phyloP scores from a whole-genome alignment of 2,329 filamentous ascomycete genomes.

The Fusarium tricinctum region DNA sequence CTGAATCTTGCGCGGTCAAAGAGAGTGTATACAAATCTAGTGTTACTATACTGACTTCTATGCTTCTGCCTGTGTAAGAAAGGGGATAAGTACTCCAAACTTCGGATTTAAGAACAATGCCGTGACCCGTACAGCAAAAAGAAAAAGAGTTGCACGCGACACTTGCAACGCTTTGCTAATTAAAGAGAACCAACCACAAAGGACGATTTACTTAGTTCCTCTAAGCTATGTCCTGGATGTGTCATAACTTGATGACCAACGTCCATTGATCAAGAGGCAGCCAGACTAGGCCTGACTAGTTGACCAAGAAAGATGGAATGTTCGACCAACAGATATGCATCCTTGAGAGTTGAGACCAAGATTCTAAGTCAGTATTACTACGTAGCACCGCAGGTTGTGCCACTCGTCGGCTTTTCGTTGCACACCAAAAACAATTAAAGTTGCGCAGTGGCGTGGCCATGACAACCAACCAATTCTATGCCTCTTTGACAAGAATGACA shows the following conservation, averaged over 20 bases:
- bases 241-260: conserved; percentile 20
- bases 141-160: conserved; percentile 28
- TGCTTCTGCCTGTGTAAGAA: not conserved
- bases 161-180: conserved; percentile 10
- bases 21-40: not conserved
- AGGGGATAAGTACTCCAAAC: not conserved
- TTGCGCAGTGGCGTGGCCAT: conserved; percentile 33
- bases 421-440: conserved; percentile 34
- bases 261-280: conserved; percentile 25
- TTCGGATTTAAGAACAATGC: not conserved
- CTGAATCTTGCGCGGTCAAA: not conserved
- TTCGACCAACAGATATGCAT: conserved; percentile 21
- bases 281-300: conserved; percentile 9
- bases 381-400: not conserved
- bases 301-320: conserved; percentile 12
- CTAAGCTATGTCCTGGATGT: conserved; percentile 4
- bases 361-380: conserved; percentile 3
- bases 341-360: conserved; percentile 8
- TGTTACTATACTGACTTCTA: not conserved
- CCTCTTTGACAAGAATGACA: conserved; percentile 12
- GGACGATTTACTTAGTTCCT: not conserved
- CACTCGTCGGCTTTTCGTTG: conserved; percentile 2
- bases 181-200: conserved; percentile 31
- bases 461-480: conserved; percentile 32
- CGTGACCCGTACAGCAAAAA: too few species aligned